Conservation (phyloP, 2,329 filamentous ascomycete genomes). For the Aspergillus sp. region DNA sequence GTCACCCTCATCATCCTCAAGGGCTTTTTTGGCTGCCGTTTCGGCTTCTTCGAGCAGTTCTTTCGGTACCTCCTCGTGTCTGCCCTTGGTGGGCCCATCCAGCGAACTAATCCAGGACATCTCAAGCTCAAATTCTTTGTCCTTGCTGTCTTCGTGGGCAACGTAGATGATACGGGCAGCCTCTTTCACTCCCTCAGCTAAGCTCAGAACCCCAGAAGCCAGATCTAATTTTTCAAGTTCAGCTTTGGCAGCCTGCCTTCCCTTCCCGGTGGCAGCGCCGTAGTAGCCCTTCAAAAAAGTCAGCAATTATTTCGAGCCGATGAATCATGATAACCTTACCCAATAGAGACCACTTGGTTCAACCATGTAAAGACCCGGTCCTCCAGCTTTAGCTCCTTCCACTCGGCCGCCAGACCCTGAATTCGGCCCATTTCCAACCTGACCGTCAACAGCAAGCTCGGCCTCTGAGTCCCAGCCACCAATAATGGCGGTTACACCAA, state of each 20-base stretch:
- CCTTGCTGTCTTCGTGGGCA: slow-evolving; percentile 98
- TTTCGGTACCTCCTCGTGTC: slow-evolving; percentile 90
- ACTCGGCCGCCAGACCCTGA: slow-evolving; percentile 83
- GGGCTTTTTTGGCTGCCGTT: slow-evolving; percentile 82
- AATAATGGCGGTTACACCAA: slow-evolving; percentile 92
- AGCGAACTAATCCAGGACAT: slow-evolving; percentile 95
- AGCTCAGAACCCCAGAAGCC: slow-evolving; percentile 69
- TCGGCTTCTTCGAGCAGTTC: slow-evolving; percentile 89
- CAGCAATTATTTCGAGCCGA: slow-evolving; percentile 15
- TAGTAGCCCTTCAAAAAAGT: slow-evolving; percentile 72
- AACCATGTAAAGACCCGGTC: slow-evolving; percentile 97
- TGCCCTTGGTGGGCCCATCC: slow-evolving; percentile 85
- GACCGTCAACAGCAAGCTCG: slow-evolving; percentile 81
- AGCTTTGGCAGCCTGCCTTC: slow-evolving; percentile 92
- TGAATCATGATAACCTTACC: slow-evolving; percentile 48
- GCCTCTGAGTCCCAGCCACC: slow-evolving; percentile 90
- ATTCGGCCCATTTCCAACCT: slow-evolving; percentile 78
- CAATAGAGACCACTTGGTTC: slow-evolving; percentile 96
- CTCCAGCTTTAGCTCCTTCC: slow-evolving; percentile 73
- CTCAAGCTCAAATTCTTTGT: slow-evolving; percentile 99
- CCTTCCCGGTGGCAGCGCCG: slow-evolving; percentile 95
- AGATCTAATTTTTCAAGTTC: slow-evolving; percentile 98
- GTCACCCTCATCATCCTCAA: slow-evolving; percentile 82
- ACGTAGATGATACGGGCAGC: slow-evolving; percentile 96
- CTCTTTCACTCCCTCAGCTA: slow-evolving; percentile 90